Base-by-base conservation (phyloP, 1,284 basidiomycete genomes). In the Ustilago lituana region DNA sequence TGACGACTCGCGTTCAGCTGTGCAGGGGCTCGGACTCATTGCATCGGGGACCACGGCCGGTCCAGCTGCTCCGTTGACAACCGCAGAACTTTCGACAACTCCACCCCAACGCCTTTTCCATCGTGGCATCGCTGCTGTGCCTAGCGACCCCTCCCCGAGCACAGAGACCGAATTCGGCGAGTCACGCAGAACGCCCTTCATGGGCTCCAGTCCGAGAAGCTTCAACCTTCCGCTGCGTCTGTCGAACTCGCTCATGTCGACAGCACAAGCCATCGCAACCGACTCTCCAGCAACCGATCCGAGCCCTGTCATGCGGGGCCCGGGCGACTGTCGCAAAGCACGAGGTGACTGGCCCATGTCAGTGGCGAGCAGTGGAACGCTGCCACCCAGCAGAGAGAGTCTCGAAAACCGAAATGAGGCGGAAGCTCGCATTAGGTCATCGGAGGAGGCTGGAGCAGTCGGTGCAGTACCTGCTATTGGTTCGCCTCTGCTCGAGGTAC, bases 271-370 rank as follows among this genome's bases (percentile, higher is more conserved):
- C 2, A 41, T 59, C n/a, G 38, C 20, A 15, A 22, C 47, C 17
- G 65, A 62, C 20, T 58, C 51, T 10, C 54, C 65, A 5, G 40
- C 38, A 5, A 22, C 41, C 12, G 50, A 54, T 40, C 43, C 32
- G 3, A 52, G 54, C 26, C 37, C 52, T 19, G 41, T 33, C 20
- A 52, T 43, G 47, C 46, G 54, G 17, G 58, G 49, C 29, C 23
- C 19, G 9, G 26, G 19, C 27, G 41, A n/a, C 2, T 49, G 52
- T 15, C 65, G 65, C 14, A 58, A 52, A 5, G 20, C 44, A 17
- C 37, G 52, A 32, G 60, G 66, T 9, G 66, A 69, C 24, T 69
- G 66, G 66, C 66, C 66, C 17, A 59, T 55, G 48, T 69, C 66
- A 2, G 49, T 69, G 19, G 59, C 50, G 1, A 69, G 66, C 45